Conservation (phyloP, 1,284 basidiomycete species). For the Exobasidium cylindrosporum region DNA sequence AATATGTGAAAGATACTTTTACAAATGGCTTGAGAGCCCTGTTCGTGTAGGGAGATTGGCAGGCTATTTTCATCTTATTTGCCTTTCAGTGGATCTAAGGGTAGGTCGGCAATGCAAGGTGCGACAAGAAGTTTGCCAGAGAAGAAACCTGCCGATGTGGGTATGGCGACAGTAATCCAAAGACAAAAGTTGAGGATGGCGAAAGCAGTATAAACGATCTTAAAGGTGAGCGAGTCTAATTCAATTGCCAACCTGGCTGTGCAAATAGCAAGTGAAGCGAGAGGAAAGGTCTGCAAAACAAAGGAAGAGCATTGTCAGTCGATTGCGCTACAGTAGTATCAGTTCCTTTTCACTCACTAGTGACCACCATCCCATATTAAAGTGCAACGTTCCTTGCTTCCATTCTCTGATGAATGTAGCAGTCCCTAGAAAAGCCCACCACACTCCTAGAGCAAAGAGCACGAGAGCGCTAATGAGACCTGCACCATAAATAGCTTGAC, state of each 20-base stretch:
- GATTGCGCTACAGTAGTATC: background rate
- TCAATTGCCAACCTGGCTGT: slow-evolving; percentile 33
- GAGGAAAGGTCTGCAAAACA: slow-evolving; percentile 26
- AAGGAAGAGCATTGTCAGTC: background rate
- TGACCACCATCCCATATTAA: slow-evolving; percentile 35
- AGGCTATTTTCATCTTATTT: background rate
- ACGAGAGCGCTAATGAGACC: slow-evolving; percentile 38
- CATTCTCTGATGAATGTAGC: slow-evolving; percentile 33
- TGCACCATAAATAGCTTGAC: slow-evolving; percentile 39
- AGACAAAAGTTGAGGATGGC: slow-evolving; percentile 28
- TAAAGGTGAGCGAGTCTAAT: slow-evolving; percentile 36
- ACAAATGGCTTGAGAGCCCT: too few relatives aligned
- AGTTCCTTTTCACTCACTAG: background rate
- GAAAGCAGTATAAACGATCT: slow-evolving; percentile 35
- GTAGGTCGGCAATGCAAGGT: slow-evolving; percentile 43
- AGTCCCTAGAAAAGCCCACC: slow-evolving; percentile 38
- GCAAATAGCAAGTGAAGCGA: slow-evolving; percentile 35
- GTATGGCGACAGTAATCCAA: slow-evolving; percentile 36
- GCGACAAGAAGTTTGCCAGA: slow-evolving; percentile 37
- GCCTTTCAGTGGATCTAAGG: slow-evolving; percentile 22
- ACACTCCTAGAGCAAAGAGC: slow-evolving; percentile 38
- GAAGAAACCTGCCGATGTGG: slow-evolving; percentile 37
- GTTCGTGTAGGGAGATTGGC: background rate
- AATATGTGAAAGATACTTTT: too few relatives aligned
- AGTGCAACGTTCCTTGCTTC: slow-evolving; percentile 26